Base-by-base conservation (phyloP, 257 asterid genomes). In the Ilex asprella region DNA sequence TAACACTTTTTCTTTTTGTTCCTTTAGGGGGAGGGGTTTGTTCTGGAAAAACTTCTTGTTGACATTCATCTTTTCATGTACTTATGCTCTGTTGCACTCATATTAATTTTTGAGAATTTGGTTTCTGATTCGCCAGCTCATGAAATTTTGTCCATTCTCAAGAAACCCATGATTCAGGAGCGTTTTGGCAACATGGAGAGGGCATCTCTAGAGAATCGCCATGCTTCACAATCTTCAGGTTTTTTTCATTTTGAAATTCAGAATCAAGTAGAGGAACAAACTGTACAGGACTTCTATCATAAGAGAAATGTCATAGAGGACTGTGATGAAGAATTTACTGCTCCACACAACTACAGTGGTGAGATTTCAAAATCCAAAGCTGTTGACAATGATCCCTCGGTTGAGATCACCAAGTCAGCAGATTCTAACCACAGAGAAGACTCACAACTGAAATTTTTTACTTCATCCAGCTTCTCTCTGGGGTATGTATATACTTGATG, bases 131-230 rank as follows among this genome's bases (percentile, higher is more conserved):
- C 27, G 43, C 16, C 16, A 41, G 98, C 87, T 54, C 64, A 68
- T 64, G 96, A 86, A 67, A 91, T 91, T 82, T 68, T 88, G 70
- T 88, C 89, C 70, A 67, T 76, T 60, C 86, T 91, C 69, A 81
- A 72, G 72, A 86, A 82, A 71, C 86, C 94, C 49, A 67, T 30
- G 66, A 59, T 56, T 71, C 73, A 56, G 62, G 70, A 56, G 60
- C 75, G 76, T 59, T 74, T 61, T 47, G 78, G 31, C 62, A 32
- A 58, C 16, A 44, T 53, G 71, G 78, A 75, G 66, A 70, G 73
- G 55, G 63, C 76, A 43, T 63, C 56, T 52, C 30, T 54, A 39
- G 76, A 69, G 47, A 79, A 64, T 70, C 62, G 43, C 59, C 66
- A 49, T 63, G 68, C 57, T 56, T 67, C 64, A 32, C 70, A 70